These are phyloP conservation scores for Xerocomellus chrysenteron DNA, from an alignment of 768 basidiomycete species.

Conservation along the genomic window DNA sequence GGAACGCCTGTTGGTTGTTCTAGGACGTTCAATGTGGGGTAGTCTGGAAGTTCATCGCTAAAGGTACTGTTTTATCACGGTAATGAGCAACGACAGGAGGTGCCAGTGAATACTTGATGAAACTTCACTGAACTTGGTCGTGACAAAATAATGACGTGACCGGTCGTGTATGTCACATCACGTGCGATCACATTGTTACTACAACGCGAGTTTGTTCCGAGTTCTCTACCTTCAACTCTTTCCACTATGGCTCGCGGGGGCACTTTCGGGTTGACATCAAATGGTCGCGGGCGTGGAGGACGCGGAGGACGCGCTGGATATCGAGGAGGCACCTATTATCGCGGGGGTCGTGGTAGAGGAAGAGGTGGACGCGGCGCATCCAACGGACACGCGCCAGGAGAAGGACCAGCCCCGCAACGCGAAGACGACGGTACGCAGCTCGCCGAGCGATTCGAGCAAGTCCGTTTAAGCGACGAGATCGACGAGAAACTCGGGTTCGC, in stretches of 20 bases:
- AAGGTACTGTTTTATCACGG: not conserved
- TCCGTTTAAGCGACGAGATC: constrained; percentile 74
- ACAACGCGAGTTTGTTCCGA: constrained; percentile 4
- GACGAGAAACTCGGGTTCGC: constrained; percentile 93
- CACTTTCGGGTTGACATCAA: constrained; percentile 56
- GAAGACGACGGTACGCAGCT: constrained; percentile 90
- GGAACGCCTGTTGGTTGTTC: not conserved
- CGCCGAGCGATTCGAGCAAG: constrained; percentile 83
- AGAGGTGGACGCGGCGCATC: constrained; percentile 35
- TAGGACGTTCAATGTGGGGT: not conserved
- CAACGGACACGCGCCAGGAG: constrained; percentile 36
- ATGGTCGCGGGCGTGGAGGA: constrained; percentile 40
- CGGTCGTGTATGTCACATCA: constrained; percentile 28
- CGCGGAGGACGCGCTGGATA: constrained; percentile 39
- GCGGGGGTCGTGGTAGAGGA: constrained; percentile 53
- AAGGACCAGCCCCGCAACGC: constrained; percentile 56
- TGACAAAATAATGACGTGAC: constrained; percentile 19
- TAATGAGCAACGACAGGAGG: not conserved
- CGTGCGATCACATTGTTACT: constrained; percentile 10
- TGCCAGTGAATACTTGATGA: not conserved
- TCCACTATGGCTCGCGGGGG: constrained; percentile 43
- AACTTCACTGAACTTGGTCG: not conserved
- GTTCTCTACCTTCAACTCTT: not conserved
- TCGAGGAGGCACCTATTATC: constrained; percentile 34
- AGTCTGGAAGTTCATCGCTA: not conserved